These are phyloP conservation scores for Exophiala sp. DNA, from an alignment of 2,329 filamentous ascomycete genomes.

Conservation along the genomic window DNA sequence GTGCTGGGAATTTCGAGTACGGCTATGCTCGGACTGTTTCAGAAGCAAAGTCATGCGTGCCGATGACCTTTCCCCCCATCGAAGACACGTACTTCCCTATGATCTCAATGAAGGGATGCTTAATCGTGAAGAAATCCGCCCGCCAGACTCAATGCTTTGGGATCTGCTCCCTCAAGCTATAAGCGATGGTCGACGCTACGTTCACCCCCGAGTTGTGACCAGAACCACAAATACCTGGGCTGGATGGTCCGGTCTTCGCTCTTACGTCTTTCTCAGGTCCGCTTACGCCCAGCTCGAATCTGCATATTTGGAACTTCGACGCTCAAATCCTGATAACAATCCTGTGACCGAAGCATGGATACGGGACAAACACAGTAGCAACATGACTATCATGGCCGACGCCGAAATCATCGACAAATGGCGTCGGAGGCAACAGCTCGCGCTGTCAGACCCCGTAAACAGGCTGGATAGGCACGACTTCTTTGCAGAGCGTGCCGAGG, in stretches of 20 bases:
- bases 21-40: constrained; percentile 25
- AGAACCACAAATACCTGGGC: constrained; percentile 8
- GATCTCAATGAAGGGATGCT: not conserved
- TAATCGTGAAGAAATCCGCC: not conserved
- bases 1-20: constrained; percentile 25
- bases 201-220: constrained; percentile 9
- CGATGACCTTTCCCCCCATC: constrained; percentile 15
- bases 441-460: not conserved
- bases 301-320: constrained; percentile 7
- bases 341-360: constrained; percentile 12
- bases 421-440: constrained; percentile 4
- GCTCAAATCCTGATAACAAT: not conserved
- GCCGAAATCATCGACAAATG: constrained; percentile 13
- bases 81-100: constrained; percentile 3
- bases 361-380: constrained; percentile 7
- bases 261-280: constrained; percentile 20
- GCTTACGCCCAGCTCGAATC: constrained; percentile 16
- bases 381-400: constrained; percentile 17
- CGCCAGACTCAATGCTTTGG: constrained; percentile 6
- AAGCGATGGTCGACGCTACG: constrained; percentile 17
- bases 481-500: constrained; percentile 36
- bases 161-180: constrained; percentile 18
- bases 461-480: constrained; percentile 9
- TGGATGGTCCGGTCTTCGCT: not conserved
- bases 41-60: constrained; percentile 19